A percentile compares a stretch with the other conserved stretches of the same genome.
Evolutionary conservation across 495 filamentous ascomycete species (phyloP).

Genomic region (Xylaria telfairii): DNA sequence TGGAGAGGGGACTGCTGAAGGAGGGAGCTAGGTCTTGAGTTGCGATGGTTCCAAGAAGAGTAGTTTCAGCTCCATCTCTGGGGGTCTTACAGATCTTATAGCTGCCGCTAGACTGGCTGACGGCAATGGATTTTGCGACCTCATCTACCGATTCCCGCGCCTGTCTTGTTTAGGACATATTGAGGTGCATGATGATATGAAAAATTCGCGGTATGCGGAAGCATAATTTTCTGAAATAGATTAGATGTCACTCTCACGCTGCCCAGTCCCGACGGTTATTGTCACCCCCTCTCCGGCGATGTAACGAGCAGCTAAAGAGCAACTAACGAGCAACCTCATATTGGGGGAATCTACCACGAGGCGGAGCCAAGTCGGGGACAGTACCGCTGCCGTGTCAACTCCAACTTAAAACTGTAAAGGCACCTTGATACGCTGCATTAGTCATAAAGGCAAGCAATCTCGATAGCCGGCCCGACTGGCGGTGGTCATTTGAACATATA

Average conservation of each 20-base stretch:
- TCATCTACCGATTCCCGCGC: conserved; percentile 17
- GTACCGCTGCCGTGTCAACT: neutral
- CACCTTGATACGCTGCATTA: neutral
- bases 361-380: neutral
- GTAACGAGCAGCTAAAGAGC: conserved; percentile 9
- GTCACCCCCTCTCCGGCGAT: conserved; percentile 15
- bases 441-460: conserved; percentile 10
- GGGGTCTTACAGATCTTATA: conserved; percentile 26
- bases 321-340: neutral
- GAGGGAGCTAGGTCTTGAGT: conserved; percentile 15
- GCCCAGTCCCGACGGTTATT: conserved; percentile 35
- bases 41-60: neutral
- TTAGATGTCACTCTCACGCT: conserved; percentile 31
- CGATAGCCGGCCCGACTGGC: conserved; percentile 19
- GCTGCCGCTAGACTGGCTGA: conserved; percentile 23
- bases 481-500: neutral
- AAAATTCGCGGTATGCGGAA: conserved; percentile 27
- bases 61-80: neutral
- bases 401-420: neutral
- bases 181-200: conserved; percentile 33
- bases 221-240: conserved; percentile 30
- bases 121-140: neutral
- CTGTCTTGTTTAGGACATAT: conserved; percentile 26
- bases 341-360: neutral
- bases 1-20: conserved; percentile 32